Base-by-base conservation (phyloP, 306 rosid species). In the Cicer yamashitae region DNA sequence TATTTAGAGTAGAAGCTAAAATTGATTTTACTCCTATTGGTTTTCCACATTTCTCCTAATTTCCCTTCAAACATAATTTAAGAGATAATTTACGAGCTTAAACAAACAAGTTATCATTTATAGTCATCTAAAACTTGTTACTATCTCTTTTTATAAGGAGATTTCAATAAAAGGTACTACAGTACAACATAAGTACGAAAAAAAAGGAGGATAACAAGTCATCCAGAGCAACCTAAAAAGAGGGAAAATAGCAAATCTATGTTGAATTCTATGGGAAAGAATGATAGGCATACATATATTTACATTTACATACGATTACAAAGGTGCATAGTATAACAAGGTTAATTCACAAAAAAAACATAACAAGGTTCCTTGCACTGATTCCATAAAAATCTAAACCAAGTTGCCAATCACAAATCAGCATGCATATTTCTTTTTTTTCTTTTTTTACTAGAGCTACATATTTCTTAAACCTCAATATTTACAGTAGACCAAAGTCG, bases 401-500 rank as follows among this genome's bases (percentile, higher is more conserved):
- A 67, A 41, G 71, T 44, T 17, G 39, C 18, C 70, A 81, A 76
- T 70, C 56, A 46, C 58, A 53, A 64, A 76, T 71, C 64, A 15
- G 57, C 37, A 17, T 30, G 37, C 37, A 30, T 30, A 30, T 30
- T 30, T 30, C 37, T 30, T 30, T 1, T 20, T 4, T 30, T 30
- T 4, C 3, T 4, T 30, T 30, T 30, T 4, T 30, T 30, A 30
- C 37, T 30, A 30, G 37, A 30, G 37, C 30, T 34, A 4, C 34
- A 67, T 46, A 40, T 53, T 59, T 67, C 38, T 62, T 11, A 63
- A 58, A 59, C 40, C 57, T 77, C 14, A 10, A 34, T 48, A 79
- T 60, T 65, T 74, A 60, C 72, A 54, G 38, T 18, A 66, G 11
- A 74, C 39, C 14, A 15, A 45, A 12, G 46, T 67, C 62, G 50